phyloP scores from a whole-genome alignment of 2,329 filamentous ascomycete genomes.

The Neoarthrinium moseri region DNA sequence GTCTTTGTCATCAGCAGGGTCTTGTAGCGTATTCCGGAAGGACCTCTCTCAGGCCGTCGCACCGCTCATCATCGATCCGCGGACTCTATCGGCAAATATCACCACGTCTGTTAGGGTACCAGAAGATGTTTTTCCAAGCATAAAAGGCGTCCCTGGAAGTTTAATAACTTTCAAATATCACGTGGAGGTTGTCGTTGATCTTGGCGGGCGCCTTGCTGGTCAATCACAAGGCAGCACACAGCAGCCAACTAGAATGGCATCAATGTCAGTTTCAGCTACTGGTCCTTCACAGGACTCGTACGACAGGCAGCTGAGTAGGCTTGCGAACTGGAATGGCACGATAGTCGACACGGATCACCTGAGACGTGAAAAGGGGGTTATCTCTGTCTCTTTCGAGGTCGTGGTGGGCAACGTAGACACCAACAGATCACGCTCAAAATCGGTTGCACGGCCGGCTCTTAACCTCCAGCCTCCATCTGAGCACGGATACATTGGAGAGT shows the following conservation, averaged over 20 bases:
- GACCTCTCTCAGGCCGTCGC: conserved; percentile 87
- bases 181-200: conserved; percentile 87
- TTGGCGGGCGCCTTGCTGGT: conserved; percentile 78
- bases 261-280: conserved; percentile 31
- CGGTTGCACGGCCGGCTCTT: conserved; percentile 20
- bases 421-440: conserved; percentile 25
- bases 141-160: conserved; percentile 81
- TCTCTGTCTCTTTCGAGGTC: conserved; percentile 82
- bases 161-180: conserved; percentile 97
- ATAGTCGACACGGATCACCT: conserved; percentile 87
- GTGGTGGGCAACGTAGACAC: conserved; percentile 85
- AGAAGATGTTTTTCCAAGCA: conserved; percentile 89
- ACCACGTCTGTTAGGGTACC: conserved; percentile 84
- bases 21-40: conserved; percentile 91
- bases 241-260: conserved; percentile 38
- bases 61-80: conserved; percentile 84
- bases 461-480: conserved; percentile 18
- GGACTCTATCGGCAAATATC: conserved; percentile 73
- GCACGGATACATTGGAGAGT: conserved; percentile 15
- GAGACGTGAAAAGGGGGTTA: conserved; percentile 86
- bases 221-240: conserved; percentile 43
- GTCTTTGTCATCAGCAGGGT: conserved; percentile 81
- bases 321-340: conserved; percentile 59
- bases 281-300: conserved; percentile 29
- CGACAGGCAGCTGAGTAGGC: conserved; percentile 39